Evolutionary conservation across 106 monocot species (phyloP).

Genomic region (Allium sativum): DNA sequence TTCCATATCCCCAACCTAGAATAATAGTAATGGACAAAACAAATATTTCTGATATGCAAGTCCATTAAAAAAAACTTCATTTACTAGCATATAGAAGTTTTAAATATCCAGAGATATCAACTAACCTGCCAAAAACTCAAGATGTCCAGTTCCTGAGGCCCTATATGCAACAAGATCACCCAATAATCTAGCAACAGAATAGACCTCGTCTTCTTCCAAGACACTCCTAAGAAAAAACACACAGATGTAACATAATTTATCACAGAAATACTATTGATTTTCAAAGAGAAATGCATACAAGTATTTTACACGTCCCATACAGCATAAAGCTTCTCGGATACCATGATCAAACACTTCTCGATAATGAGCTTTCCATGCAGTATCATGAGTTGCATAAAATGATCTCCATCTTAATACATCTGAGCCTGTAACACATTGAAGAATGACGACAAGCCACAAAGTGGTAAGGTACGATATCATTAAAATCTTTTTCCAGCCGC

Average conservation of each 20-base stretch:
- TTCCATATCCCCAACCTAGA: too few relatives aligned
- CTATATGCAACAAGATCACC: conserved; percentile 98
- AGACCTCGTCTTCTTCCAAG: conserved; percentile 96
- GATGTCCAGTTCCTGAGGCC: conserved; percentile 94
- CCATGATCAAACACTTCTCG: conserved; percentile 94
- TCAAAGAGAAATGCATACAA: conserved; percentile 39
- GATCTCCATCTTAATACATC: conserved; percentile 95
- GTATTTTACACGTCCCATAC: conserved; percentile 88
- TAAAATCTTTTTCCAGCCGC: conserved; percentile 26
- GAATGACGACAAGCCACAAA: conserved; percentile 59
- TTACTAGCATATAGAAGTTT: too few relatives aligned
- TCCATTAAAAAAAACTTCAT: too few relatives aligned
- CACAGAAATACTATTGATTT: neutral
- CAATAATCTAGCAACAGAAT: conserved; percentile 78
- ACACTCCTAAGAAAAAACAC: conserved; percentile 46
- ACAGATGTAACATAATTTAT: neutral
- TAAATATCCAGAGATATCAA: neutral
- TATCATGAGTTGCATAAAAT: conserved; percentile 87
- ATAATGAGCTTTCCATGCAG: conserved; percentile 96
- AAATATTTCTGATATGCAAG: too few relatives aligned
- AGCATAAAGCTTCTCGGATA: conserved; percentile 91
- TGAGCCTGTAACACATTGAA: conserved; percentile 75
- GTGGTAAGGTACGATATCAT: conserved; percentile 48
- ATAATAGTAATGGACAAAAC: too few relatives aligned
- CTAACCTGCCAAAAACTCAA: conserved; percentile 87